Evolutionary conservation across 345 rosid species (phyloP).

Genomic region (Gossypium longicalyx): DNA sequence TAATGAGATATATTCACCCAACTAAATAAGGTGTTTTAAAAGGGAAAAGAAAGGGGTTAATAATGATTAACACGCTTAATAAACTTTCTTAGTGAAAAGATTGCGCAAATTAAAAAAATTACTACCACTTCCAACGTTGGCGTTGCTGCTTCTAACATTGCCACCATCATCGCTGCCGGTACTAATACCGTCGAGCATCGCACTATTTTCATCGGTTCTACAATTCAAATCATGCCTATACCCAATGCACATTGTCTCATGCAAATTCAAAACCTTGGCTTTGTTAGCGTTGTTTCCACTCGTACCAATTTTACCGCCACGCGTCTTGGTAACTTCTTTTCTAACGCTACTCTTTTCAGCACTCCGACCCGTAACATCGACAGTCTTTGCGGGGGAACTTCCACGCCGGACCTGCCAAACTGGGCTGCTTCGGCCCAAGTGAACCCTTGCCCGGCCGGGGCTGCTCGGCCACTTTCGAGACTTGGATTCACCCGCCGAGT

Average conservation of each 20-base stretch:
- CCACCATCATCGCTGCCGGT: background rate
- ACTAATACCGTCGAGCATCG: background rate
- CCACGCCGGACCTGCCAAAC: constrained; percentile 64
- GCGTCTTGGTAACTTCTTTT: constrained; percentile 20
- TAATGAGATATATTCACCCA: no score
- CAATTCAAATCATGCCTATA: constrained; percentile 66
- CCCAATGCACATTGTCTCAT: constrained; percentile 57
- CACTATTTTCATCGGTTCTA: constrained; percentile 38
- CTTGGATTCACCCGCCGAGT: constrained; percentile 52
- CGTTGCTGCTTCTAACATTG: background rate
- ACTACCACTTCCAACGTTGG: background rate
- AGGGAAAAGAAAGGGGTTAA: background rate
- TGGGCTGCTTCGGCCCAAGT: constrained; percentile 71
- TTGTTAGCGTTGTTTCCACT: constrained; percentile 5
- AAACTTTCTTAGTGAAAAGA: constrained; percentile 66
- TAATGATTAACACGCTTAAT: constrained; percentile 26
- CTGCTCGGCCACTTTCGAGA: constrained; percentile 62
- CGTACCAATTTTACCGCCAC: constrained; percentile 25
- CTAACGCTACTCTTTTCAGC: constrained; percentile 22
- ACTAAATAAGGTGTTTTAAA: no score
- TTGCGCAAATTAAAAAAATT: constrained; percentile 57
- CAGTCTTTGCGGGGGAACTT: constrained; percentile 21
- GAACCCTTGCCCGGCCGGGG: constrained; percentile 60
- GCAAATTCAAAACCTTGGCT: constrained; percentile 43
- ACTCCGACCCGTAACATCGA: constrained; percentile 18